phyloP scores from a whole-genome alignment of 345 rosid species.

The Heritiera littoralis region DNA sequence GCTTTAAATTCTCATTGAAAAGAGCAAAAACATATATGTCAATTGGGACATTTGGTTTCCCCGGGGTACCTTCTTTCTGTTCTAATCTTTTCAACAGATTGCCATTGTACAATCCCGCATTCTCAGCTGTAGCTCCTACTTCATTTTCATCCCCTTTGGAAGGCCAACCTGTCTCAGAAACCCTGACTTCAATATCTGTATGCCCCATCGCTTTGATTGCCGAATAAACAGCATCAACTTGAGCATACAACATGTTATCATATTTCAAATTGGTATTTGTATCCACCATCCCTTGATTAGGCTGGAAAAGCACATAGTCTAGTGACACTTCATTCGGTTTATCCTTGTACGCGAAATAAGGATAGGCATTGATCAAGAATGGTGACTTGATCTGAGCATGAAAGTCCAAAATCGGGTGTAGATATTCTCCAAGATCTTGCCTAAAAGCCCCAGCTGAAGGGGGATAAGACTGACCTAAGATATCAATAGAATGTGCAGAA shows the following conservation, averaged over 20 bases:
- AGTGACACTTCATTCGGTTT: slow-evolving; percentile 53
- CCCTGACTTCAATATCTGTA: slow-evolving; percentile 54
- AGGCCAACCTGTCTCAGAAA: slow-evolving; percentile 99
- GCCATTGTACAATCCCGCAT: slow-evolving; percentile 72
- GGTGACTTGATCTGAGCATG: slow-evolving; percentile 69
- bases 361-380: slow-evolving; percentile 85
- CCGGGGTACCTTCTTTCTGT: slow-evolving; percentile 70
- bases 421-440: slow-evolving; percentile 49
- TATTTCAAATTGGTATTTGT: slow-evolving; percentile 61
- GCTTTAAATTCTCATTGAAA: slow-evolving; percentile 85
- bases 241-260: slow-evolving; percentile 96
- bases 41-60: slow-evolving; percentile 63
- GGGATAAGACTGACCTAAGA: slow-evolving; percentile 62
- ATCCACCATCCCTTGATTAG: slow-evolving; percentile 67
- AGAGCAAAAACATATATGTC: slow-evolving; percentile 82
- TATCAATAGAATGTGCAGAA: slow-evolving; percentile 61
- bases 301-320: slow-evolving; percentile 78
- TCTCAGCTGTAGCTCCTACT: slow-evolving; percentile 71
- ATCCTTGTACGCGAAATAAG: slow-evolving; percentile 77
- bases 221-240: slow-evolving; percentile 78
- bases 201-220: slow-evolving; percentile 83
- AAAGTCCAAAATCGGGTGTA: slow-evolving; percentile 61
- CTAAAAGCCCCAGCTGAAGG: slow-evolving; percentile 77
- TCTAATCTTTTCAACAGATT: slow-evolving; percentile 56
- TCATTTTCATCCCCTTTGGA: slow-evolving; percentile 78